These are phyloP conservation scores for Aspergillus sojae DNA, from an alignment of 2,329 filamentous ascomycete species.

Conservation along the genomic window DNA sequence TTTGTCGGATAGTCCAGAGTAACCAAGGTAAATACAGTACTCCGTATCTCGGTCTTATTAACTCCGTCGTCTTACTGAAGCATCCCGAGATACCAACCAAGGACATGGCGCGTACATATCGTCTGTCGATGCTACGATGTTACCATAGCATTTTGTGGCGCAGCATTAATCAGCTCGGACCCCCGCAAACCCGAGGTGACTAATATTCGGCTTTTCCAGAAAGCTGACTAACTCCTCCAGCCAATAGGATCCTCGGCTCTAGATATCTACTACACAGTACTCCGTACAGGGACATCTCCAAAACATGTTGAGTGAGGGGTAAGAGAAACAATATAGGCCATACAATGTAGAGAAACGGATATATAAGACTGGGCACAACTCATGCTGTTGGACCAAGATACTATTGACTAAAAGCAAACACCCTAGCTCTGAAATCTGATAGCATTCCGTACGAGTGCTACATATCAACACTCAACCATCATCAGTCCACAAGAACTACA, in stretches of 20 bases:
- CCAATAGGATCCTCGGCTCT: not conserved
- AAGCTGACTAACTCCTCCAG: not conserved
- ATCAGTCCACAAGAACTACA: not conserved
- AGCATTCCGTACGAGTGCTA: not conserved
- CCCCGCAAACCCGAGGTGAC: not conserved
- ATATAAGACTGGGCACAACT: not conserved
- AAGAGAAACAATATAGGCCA: not conserved
- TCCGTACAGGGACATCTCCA: not conserved
- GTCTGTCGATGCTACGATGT: not conserved
- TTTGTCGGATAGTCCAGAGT: not conserved
- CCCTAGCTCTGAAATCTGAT: not conserved
- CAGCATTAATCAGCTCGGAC: conserved; percentile 5
- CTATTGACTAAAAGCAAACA: not conserved
- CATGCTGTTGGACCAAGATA: not conserved
- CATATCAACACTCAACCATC: not conserved
- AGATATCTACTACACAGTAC: not conserved
- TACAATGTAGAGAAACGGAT: not conserved
- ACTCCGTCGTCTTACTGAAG: not conserved
- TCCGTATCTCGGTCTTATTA: not conserved
- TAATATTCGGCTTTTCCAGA: not conserved
- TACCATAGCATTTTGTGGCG: conserved; percentile 1
- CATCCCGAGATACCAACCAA: not conserved
- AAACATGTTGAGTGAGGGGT: not conserved
- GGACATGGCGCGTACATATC: not conserved
- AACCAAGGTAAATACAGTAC: not conserved